Conservation (phyloP, 2,329 filamentous ascomycete genomes). For the Colletotrichum endophyticum region DNA sequence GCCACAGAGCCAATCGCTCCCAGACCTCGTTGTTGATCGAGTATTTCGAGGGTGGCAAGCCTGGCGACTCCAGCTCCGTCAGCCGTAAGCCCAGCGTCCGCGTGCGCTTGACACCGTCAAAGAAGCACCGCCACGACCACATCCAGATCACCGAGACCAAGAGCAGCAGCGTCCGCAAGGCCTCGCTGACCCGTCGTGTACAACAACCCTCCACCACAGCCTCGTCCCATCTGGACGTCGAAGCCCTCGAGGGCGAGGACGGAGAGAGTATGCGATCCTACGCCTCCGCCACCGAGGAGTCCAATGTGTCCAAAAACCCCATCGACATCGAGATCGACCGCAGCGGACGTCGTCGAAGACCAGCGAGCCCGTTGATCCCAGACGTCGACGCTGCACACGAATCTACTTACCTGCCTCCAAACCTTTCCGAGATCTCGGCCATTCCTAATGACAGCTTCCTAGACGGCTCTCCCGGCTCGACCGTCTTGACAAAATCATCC, state of each 20-base stretch:
- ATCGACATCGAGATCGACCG: conserved; percentile 87
- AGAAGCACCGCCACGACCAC: conserved; percentile 72
- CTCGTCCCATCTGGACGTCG: conserved; percentile 44
- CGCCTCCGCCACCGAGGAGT: conserved; percentile 80
- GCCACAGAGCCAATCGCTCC: conserved; percentile 65
- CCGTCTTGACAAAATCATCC: conserved; percentile 34
- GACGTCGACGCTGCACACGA: conserved; percentile 56
- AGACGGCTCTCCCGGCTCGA: conserved; percentile 49
- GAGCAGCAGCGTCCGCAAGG: conserved; percentile 68
- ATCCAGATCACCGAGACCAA: conserved; percentile 87
- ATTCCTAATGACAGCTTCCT: conserved; percentile 67
- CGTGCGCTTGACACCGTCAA: conserved; percentile 80
- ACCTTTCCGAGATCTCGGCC: conserved; percentile 86
- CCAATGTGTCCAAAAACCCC: conserved; percentile 76
- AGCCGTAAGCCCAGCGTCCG: conserved; percentile 82
- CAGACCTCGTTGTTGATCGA: conserved; percentile 94
- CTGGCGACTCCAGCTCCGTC: conserved; percentile 50
- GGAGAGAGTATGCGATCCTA: conserved; percentile 73
- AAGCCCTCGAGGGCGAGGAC: conserved; percentile 60
- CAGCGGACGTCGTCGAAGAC: conserved; percentile 57
- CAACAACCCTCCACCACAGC: conserved; percentile 51
- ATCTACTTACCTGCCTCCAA: conserved; percentile 66
- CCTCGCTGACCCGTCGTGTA: conserved; percentile 60
- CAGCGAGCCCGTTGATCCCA: conserved; percentile 72
- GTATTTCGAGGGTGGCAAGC: conserved; percentile 86